phyloP scores from a whole-genome alignment of 2,329 filamentous ascomycete genomes.

The Aulographum hederae region DNA sequence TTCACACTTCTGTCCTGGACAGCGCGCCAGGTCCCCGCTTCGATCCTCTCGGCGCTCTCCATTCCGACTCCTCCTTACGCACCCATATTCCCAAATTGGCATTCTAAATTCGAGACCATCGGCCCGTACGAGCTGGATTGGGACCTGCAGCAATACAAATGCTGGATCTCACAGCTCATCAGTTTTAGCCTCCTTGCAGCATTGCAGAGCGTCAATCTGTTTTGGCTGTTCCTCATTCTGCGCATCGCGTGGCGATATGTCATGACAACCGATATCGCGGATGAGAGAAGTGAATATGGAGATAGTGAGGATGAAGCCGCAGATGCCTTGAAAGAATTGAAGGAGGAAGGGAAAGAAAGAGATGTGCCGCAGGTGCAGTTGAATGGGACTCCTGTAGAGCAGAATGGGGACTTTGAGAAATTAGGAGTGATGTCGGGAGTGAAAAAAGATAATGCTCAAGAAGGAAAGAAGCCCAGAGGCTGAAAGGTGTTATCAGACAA shows the following conservation, averaged over 20 bases:
- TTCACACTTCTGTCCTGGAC: neutral
- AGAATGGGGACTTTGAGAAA: neutral
- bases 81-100: constrained; percentile 14
- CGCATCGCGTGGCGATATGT: constrained; percentile 57
- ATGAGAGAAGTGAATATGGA: constrained; percentile 58
- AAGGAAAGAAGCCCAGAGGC: no score
- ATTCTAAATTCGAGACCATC: constrained; percentile 49
- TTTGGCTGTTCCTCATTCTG: constrained; percentile 65
- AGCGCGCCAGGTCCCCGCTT: neutral
- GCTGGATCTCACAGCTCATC: constrained; percentile 48
- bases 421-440: neutral
- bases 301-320: constrained; percentile 35
- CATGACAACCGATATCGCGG: constrained; percentile 39
- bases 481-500: no score
- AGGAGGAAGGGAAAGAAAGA: constrained; percentile 11
- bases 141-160: constrained; percentile 63
- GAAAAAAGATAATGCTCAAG: no score
- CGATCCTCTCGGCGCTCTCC: constrained; percentile 1
- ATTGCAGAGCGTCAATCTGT: constrained; percentile 59
- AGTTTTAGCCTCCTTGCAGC: constrained; percentile 44
- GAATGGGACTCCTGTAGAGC: constrained; percentile 4
- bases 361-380: constrained; percentile 4
- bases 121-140: constrained; percentile 63
- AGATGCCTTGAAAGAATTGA: constrained; percentile 6
- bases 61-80: no score